Percentiles rank a stretch among this genome's conserved stretches.
Conservation (phyloP, 805 yeast species). For the Ogataea salicorniae region DNA sequence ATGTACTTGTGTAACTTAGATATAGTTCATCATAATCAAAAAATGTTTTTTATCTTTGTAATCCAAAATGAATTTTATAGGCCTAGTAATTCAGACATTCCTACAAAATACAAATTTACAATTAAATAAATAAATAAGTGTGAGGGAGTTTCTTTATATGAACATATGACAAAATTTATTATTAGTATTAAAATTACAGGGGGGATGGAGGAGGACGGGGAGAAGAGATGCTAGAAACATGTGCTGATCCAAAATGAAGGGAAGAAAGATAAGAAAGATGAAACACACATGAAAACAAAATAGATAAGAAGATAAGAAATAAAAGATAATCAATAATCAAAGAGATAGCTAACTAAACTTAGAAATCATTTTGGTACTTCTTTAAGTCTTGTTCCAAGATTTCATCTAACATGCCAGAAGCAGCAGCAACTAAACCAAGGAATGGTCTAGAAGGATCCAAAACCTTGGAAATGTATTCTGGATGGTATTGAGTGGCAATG, state of each 20-base stretch:
- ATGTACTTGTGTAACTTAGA: too few species aligned
- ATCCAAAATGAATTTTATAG: too few species aligned
- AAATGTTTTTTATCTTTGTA: too few species aligned
- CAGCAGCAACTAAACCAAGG: constrained; percentile 92
- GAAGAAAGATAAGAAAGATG: background rate
- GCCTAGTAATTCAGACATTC: background rate
- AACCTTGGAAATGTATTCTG: constrained; percentile 95
- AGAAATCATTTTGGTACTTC: constrained; percentile 29
- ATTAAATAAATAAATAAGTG: background rate
- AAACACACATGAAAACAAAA: background rate
- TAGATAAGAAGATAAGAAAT: background rate
- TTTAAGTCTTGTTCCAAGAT: constrained; percentile 42
- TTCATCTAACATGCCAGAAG: constrained; percentile 74
- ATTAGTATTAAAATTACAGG: constrained; percentile 1
- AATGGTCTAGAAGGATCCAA: constrained; percentile 95
- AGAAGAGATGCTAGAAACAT: background rate
- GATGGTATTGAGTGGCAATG: constrained; percentile 97
- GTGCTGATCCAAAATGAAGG: background rate
- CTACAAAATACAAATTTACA: background rate
- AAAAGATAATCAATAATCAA: background rate
- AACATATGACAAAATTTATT: too few species aligned
- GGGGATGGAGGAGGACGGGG: background rate
- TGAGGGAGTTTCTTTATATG: too few species aligned
- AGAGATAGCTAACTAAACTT: background rate
- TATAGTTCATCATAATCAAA: too few species aligned